Evolutionary conservation across 805 yeast genomes (phyloP), one percentile per base, ranked within the genome.

Genomic region (Suhomyces prunicola): DNA sequence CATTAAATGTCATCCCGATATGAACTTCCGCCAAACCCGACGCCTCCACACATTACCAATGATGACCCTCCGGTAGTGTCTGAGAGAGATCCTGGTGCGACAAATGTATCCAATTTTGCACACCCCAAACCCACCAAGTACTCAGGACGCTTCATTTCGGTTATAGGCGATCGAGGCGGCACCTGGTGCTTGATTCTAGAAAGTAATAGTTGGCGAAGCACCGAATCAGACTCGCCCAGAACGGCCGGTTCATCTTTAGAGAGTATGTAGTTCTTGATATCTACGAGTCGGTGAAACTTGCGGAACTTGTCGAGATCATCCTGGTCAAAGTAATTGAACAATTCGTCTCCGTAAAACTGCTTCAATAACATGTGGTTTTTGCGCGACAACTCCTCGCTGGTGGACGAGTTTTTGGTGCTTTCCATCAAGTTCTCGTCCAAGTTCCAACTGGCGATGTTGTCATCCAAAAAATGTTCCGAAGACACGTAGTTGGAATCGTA

Each of bases 371-470:
- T 50, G 3, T 60, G 60, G 39, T 56, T 49, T 31, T 40, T 44
- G 42, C 19, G 35, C 5, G 36, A 45, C 8, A 15, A 8, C 10
- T 31, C n/a, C 23, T 35, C 36, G 33, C 31, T 35, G 33, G 13
- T 31, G 47, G 12, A 45, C 36, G 19, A 26, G 15, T 23, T 7
- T 15, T n/a, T 45, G 26, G 17, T 29, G 29, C 44, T 47, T 23
- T 46, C 52, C 52, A 52, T 57, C 31, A 57, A 45, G 52, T 63
- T 58, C 47, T 68, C 72, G 47, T 70, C 74, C 45, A 72, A 56
- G 51, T 72, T 68, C 74, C 74, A 71, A 42, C 69, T 63, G 15
- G 76, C 76, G 5, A 66, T 61, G 55, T 72, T 71, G 50, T 71
- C 76, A 7, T 67, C 58, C 10, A 67, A 41, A 17, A 61, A 63